A percentile compares a stretch with the other conserved stretches of the same genome.
Evolutionary conservation across 305 asterid genomes (phyloP).

Genomic region (Nicotiana rustica): DNA sequence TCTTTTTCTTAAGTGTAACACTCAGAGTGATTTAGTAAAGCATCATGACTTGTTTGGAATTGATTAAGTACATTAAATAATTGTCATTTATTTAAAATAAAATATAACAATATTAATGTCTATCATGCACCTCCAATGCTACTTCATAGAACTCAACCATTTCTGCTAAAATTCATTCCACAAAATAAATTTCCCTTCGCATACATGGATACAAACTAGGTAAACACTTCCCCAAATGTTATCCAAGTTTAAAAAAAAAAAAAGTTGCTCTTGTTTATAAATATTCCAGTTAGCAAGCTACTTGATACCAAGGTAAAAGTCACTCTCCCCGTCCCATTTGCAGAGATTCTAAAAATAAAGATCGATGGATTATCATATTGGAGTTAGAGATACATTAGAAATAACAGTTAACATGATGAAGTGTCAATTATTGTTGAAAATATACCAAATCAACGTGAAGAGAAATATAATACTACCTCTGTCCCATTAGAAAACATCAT

Average conservation of each 20-base stretch:
- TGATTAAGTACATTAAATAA: background rate
- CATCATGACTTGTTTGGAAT: background rate
- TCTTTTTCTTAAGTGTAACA: background rate
- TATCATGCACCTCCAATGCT: constrained; percentile 14
- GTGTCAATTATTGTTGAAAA: constrained; percentile 8
- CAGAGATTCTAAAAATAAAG: background rate
- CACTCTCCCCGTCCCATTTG: background rate
- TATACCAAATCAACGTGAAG: background rate
- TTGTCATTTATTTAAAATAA: constrained; percentile 1
- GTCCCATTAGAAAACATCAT: background rate
- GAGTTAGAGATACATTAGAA: background rate
- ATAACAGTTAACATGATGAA: background rate
- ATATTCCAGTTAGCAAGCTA: background rate
- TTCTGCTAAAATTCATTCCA: background rate
- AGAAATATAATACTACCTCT: background rate
- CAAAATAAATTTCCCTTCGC: background rate
- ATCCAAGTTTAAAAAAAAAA: background rate
- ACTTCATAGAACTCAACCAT: background rate
- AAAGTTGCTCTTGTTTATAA: background rate
- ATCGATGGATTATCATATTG: constrained; percentile 10
- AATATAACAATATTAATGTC: background rate
- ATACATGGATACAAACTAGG: background rate
- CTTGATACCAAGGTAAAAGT: background rate
- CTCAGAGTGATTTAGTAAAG: background rate
- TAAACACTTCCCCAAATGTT: background rate